Evolutionary conservation across 1,139 yeast species (phyloP).

Genomic region (Saccharomycopsis phalli): DNA sequence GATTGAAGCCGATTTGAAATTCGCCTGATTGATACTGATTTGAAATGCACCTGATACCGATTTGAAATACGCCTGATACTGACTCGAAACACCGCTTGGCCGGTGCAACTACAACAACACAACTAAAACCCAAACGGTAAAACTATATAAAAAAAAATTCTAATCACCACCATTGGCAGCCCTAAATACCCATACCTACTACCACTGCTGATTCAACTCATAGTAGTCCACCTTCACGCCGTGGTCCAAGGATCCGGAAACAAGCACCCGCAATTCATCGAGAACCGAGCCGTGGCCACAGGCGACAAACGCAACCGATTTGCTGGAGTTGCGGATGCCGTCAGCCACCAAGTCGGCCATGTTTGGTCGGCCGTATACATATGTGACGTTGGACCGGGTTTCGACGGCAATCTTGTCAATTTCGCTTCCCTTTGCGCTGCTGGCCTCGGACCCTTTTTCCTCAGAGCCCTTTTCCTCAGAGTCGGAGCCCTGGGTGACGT

Average conservation of each 20-base stretch:
- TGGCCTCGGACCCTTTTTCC: background rate
- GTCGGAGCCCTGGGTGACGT: conserved; percentile 32
- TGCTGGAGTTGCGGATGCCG: conserved; percentile 32
- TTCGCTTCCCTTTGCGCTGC: conserved; percentile 2
- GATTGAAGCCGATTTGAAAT: too few relatives aligned
- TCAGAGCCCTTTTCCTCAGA: conserved; percentile 17
- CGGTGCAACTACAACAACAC: too few relatives aligned
- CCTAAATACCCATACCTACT: too few relatives aligned
- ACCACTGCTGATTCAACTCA: conserved; percentile 13
- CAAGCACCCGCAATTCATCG: conserved; percentile 1
- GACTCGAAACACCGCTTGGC: too few relatives aligned
- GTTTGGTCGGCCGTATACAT: conserved; percentile 40
- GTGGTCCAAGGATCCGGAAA: background rate
- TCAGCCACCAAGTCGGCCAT: conserved; percentile 31
- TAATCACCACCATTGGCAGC: too few relatives aligned
- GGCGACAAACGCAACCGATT: conserved; percentile 36
- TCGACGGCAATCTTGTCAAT: background rate
- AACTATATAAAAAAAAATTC: too few relatives aligned
- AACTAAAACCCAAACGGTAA: too few relatives aligned
- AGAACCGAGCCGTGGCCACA: conserved; percentile 44
- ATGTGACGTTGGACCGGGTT: conserved; percentile 17
- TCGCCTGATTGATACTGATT: too few relatives aligned
- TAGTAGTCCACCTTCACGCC: conserved; percentile 27
- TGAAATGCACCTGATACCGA: too few relatives aligned
- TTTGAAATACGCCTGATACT: too few relatives aligned